Percentiles rank a stretch among this genome's conserved stretches.
Evolutionary conservation across 2,329 filamentous ascomycete genomes (phyloP).

Genomic region (Colletotrichum costaricense): DNA sequence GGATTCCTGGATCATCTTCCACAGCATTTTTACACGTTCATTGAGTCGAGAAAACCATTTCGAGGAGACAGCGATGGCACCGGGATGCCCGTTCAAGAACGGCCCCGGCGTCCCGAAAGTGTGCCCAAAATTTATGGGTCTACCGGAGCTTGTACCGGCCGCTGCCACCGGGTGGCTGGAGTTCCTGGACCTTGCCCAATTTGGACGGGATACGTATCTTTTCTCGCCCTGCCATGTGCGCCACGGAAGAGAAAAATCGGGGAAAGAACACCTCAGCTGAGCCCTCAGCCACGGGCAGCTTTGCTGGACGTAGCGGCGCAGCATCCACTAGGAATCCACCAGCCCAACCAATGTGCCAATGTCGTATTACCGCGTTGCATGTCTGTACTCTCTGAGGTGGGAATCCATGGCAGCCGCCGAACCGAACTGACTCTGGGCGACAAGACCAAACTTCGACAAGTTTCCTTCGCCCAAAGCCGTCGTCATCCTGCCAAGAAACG

Average conservation of each 20-base stretch:
- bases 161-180: conserved; percentile 27
- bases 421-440: conserved; percentile 10
- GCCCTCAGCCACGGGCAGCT: conserved; percentile 37
- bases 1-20: no score
- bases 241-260: conserved; percentile 23
- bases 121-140: conserved; percentile 4
- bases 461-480: conserved; percentile 19
- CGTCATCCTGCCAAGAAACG: conserved; percentile 34
- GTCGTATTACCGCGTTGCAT: conserved; percentile 25
- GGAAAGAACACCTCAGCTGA: conserved; percentile 28
- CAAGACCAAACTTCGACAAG: conserved; percentile 28
- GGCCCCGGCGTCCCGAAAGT: conserved; percentile 15
- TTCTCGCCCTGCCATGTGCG: not conserved
- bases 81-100: no score
- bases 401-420: conserved; percentile 29
- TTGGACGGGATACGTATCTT: conserved; percentile 7
- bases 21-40: no score
- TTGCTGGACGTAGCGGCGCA: conserved; percentile 35
- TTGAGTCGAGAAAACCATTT: no score
- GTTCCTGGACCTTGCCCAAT: not conserved
- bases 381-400: not conserved
- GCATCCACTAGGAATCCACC: conserved; percentile 35
- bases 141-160: conserved; percentile 7
- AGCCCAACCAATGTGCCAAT: conserved; percentile 31
- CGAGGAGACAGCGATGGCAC: no score